A percentile compares a stretch with the other conserved stretches of the same genome.
Conservation (phyloP, 129 eudicot genomes). For the Scalesia atractyloides region DNA sequence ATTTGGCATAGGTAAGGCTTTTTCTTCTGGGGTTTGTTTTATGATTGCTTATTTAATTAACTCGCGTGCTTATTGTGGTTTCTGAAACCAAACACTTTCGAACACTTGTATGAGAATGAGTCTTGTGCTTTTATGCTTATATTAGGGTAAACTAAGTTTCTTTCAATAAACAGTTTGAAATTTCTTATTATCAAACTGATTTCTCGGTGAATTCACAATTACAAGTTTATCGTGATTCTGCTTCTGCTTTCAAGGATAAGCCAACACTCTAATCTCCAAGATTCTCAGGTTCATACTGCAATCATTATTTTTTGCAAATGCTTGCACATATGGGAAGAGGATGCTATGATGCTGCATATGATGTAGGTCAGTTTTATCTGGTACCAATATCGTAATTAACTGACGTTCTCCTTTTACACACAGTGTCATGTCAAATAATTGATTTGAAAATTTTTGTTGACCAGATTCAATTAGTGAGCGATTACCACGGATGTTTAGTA, state of each 20-base stretch:
- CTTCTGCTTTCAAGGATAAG: too few relatives aligned
- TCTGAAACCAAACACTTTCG: too few relatives aligned
- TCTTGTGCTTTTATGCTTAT: too few relatives aligned
- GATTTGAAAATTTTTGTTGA: constrained; percentile 11
- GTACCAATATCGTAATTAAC: constrained; percentile 3
- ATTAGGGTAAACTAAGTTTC: too few relatives aligned
- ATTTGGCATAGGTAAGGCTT: constrained; percentile 98
- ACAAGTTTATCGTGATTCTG: too few relatives aligned
- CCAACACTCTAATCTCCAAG: too few relatives aligned
- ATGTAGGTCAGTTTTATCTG: constrained; percentile 55
- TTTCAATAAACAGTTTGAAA: too few relatives aligned
- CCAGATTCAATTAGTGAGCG: constrained; percentile 60
- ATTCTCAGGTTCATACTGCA: constrained; percentile 82
- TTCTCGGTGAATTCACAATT: not conserved
- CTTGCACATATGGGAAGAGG: constrained; percentile 92
- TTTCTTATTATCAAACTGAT: too few relatives aligned
- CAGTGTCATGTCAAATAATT: constrained; percentile 3
- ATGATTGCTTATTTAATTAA: too few relatives aligned
- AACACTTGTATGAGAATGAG: too few relatives aligned
- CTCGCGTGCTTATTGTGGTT: too few relatives aligned
- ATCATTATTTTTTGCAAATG: constrained; percentile 87
- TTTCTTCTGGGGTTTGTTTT: too few relatives aligned
- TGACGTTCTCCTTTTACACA: not conserved
- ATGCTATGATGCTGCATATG: constrained; percentile 79
- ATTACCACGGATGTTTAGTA: constrained; percentile 53